Evolutionary conservation across 2,329 filamentous ascomycete genomes (phyloP).

Genomic region (Tolypocladium amazonense): DNA sequence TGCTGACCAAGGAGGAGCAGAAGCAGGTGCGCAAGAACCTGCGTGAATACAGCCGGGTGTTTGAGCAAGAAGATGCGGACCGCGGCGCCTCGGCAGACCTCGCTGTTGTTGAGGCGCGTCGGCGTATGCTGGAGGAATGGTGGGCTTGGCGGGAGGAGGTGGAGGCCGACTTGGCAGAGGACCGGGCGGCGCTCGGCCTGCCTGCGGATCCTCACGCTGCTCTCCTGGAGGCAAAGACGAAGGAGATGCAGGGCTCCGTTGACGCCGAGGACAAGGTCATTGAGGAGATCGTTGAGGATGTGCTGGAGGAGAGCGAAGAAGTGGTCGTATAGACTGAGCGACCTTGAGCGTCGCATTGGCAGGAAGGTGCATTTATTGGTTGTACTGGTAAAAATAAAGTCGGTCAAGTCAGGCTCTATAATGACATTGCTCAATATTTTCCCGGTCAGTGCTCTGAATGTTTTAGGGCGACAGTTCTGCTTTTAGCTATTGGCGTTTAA

Average conservation of each 20-base stretch:
- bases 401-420: constrained; percentile 16
- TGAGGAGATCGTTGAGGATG: constrained; percentile 83
- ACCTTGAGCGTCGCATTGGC: constrained; percentile 9
- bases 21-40: constrained; percentile 97
- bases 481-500: not conserved
- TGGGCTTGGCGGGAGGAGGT: constrained; percentile 67
- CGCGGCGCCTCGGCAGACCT: constrained; percentile 90
- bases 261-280: constrained; percentile 68
- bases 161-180: constrained; percentile 60
- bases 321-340: constrained; percentile 28
- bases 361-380: constrained; percentile 16
- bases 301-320: constrained; percentile 77
- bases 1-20: constrained; percentile 93
- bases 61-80: constrained; percentile 91
- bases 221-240: constrained; percentile 46
- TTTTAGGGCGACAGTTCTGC: not conserved
- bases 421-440: not conserved
- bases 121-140: constrained; percentile 81
- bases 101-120: constrained; percentile 81
- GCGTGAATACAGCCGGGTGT: constrained; percentile 87
- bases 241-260: constrained; percentile 37
- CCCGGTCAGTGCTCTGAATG: not conserved
- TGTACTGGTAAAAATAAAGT: constrained; percentile 22
- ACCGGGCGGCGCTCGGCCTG: constrained; percentile 57
- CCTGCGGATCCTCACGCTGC: constrained; percentile 54